Evolutionary conservation across 371 early-diverging fungal genomes (phyloP).

Genomic region (Fennellomyces sp.): DNA sequence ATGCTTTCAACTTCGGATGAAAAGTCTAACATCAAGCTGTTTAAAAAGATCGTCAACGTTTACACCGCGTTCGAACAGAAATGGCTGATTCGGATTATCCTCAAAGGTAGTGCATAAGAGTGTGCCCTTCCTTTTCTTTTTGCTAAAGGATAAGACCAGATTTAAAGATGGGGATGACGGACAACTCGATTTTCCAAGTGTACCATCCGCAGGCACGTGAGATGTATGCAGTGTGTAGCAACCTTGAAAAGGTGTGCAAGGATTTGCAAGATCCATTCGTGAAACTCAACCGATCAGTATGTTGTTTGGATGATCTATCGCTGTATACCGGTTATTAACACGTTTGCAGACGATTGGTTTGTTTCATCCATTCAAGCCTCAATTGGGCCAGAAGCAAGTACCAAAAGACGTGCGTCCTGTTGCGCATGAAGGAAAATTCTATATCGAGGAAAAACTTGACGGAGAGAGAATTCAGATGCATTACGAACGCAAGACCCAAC

Average conservation of each 20-base stretch:
- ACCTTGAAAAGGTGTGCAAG: slow-evolving; percentile 56
- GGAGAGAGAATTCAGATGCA: slow-evolving; percentile 81
- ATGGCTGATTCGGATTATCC: slow-evolving; percentile 77
- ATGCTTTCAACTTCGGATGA: slow-evolving; percentile 29
- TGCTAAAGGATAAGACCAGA: slow-evolving; percentile 34
- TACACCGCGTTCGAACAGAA: slow-evolving; percentile 72
- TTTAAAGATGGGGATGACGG: slow-evolving; percentile 72
- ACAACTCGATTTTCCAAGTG: slow-evolving; percentile 62
- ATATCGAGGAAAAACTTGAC: slow-evolving; percentile 81
- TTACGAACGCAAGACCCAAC: slow-evolving; percentile 40
- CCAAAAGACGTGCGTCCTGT: slow-evolving; percentile 47
- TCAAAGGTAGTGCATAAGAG: slow-evolving; percentile 71
- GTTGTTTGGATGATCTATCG: neutral
- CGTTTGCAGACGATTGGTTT: slow-evolving; percentile 44
- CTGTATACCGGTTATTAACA: neutral
- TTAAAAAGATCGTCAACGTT: slow-evolving; percentile 53
- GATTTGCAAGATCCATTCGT: slow-evolving; percentile 48
- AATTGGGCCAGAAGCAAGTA: slow-evolving; percentile 45
- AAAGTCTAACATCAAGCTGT: slow-evolving; percentile 36
- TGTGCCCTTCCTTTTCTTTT: neutral
- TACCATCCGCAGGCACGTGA: slow-evolving; percentile 73
- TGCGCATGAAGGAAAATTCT: slow-evolving; percentile 52
- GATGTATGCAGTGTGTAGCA: slow-evolving; percentile 63
- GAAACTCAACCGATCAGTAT: slow-evolving; percentile 23
- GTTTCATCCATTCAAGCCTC: slow-evolving; percentile 63